Evolutionary conservation across 441 rosid genomes (phyloP).

Genomic region (Gossypium aridum): DNA sequence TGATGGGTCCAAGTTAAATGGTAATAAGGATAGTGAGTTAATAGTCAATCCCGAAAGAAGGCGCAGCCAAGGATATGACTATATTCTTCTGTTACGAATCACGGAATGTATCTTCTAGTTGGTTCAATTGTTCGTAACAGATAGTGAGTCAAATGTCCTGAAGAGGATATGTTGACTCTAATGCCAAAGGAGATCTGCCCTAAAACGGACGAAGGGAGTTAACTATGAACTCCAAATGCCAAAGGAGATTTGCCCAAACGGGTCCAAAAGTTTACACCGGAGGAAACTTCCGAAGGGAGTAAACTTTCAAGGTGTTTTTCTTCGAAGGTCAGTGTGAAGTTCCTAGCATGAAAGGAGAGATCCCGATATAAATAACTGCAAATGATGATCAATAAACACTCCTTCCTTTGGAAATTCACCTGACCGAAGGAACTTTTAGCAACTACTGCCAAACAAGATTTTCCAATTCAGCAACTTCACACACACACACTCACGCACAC

Average conservation of each 20-base stretch:
- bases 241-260: slow-evolving; percentile 86
- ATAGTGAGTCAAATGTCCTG: slow-evolving; percentile 18
- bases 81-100: neutral
- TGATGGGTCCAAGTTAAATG: neutral
- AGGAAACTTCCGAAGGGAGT: slow-evolving; percentile 26
- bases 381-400: slow-evolving; percentile 12
- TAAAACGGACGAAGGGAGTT: slow-evolving; percentile 30
- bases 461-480: slow-evolving; percentile 32
- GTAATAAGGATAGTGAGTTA: neutral
- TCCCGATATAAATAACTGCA: slow-evolving; percentile 26
- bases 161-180: slow-evolving; percentile 30
- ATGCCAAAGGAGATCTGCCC: slow-evolving; percentile 87
- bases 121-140: slow-evolving; percentile 6
- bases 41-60: slow-evolving; percentile 2
- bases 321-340: slow-evolving; percentile 21
- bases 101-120: slow-evolving; percentile 10
- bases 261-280: slow-evolving; percentile 32
- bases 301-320: neutral
- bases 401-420: slow-evolving; percentile 19
- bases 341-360: slow-evolving; percentile 36
- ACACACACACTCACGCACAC: neutral
- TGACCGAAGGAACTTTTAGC: slow-evolving; percentile 19
- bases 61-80: slow-evolving; percentile 2
- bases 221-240: slow-evolving; percentile 49
- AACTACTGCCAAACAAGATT: slow-evolving; percentile 38